Evolutionary conservation across 2,329 filamentous ascomycete species (phyloP).

Genomic region (Alternaria atra): DNA sequence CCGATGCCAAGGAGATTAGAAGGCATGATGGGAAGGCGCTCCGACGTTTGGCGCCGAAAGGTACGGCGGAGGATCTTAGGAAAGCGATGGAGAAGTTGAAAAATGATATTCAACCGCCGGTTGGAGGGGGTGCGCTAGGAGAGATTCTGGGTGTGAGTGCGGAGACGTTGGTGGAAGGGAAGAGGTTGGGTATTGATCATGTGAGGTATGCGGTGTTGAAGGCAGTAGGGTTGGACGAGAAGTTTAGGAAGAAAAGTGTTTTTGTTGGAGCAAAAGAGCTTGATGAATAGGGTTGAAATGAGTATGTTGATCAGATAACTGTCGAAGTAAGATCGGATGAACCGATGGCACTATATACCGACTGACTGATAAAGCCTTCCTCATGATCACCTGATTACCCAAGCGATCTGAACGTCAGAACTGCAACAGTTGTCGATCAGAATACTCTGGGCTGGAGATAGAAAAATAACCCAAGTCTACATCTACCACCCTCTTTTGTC

Average conservation of each 20-base stretch:
- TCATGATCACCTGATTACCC: too few relatives aligned
- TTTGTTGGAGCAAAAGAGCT: not conserved
- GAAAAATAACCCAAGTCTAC: not conserved
- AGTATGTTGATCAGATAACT: too few relatives aligned
- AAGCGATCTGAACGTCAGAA: too few relatives aligned
- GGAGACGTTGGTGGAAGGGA: constrained; percentile 58
- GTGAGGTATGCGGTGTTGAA: constrained; percentile 71
- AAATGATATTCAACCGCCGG: constrained; percentile 47
- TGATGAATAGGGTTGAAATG: too few relatives aligned
- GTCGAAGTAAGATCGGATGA: too few relatives aligned
- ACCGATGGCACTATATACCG: too few relatives aligned
- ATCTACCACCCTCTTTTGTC: rapidly evolving
- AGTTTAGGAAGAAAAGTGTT: constrained; percentile 5
- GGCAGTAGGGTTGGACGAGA: constrained; percentile 54
- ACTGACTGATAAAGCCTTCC: too few relatives aligned
- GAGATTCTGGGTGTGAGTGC: constrained; percentile 69
- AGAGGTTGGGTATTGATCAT: constrained; percentile 67
- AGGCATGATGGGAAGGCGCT: constrained; percentile 23
- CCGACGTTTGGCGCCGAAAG: constrained; percentile 27
- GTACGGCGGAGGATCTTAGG: constrained; percentile 57
- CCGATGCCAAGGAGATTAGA: constrained; percentile 27
- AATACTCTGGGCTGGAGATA: not conserved
- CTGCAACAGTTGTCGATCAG: not conserved
- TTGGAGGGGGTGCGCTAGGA: constrained; percentile 55
- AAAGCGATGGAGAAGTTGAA: constrained; percentile 49